Evolutionary conservation across 352 stramenopile genomes (phyloP), one percentile per base, ranked within the genome.

Genomic region (Phytophthora crassamura): DNA sequence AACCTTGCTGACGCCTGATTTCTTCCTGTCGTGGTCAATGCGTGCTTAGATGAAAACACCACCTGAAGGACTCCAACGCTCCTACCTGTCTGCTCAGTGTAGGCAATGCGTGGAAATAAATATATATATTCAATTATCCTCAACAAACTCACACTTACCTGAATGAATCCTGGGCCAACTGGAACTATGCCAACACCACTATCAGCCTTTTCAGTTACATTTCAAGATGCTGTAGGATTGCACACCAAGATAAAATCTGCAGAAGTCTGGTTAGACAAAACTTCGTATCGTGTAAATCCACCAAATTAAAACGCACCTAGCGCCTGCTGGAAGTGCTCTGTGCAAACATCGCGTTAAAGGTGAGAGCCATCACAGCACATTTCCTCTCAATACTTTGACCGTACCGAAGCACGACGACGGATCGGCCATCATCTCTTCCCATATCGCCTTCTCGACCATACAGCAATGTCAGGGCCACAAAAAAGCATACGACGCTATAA

Each of bases 361-460:
- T 30, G 25, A 63, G 18, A 60, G 39, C 49, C 18, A 53, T 30
- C 8, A 12, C 2, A 7, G 36, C 35, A 4, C 33, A 18, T 5
- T 34, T 42, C 33, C 18, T 25, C 14, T 25, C 5, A 46, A 8
- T 7, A 56, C 30, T 22, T 9, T 47, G 12, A 52, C n/a, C 64
- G 15, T 75, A 94, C 87, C 77, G 32, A 95, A 91, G 48, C 87
- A 95, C 4, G 80, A 78, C 16, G 85, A 86, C 4, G 87, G 87
- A 70, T 95, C 84, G 22, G 87, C 87, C 52, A 95, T 85, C 87
- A 95, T 95, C 58, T 94, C 87, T 77, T 95, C 85, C 87, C 87
- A 95, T 47, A 95, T 92, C 7, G 82, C 82, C 85, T 95, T 35
- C 11, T 59, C 39, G 10, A 46, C 11, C 25, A 8, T 11, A 28